Base-by-base conservation (phyloP, 306 rosid genomes). In the Astragalus glycyphyllos region DNA sequence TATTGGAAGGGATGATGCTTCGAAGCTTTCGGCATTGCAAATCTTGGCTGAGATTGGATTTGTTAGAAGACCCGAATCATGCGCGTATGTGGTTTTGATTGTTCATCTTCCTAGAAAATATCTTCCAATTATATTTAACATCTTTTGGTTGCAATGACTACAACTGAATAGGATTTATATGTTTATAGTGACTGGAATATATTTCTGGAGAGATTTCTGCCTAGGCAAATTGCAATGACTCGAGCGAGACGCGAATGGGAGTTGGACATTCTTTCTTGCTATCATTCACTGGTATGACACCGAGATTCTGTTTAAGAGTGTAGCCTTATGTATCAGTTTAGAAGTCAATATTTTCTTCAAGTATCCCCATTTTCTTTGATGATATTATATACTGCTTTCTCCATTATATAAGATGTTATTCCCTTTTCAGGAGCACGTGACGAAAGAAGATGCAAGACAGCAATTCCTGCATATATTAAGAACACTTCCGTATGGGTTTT, bases 241-340 rank as follows among this genome's bases (percentile, higher is more conserved):
- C 84, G 90, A 50, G 97, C 87, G 20, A 92, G 81, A 75, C 84
- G 95, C 57, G 98, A 92, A 70, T 92, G 97, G 98, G 98, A 92
- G 84, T 75, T 86, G 82, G 98, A 88, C 76, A 92, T 92, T 82
- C 89, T 92, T 70, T 88, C 91, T 47, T 91, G 97, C 68, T 92
- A 86, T 75, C 86, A 74, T 80, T 85, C 87, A 51, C 56, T 92
- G 98, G 97, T 92, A 83, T 70, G 86, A 12, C 65, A 51, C 32
- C 29, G 34, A 29, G 53, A 50, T 60, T 59, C 17, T 73, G 29
- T 34, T 32, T 29, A 57, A 58, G 58, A 45, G 31, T 40, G 26
- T 38, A 58, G 46, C 11, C 20, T 50, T 44, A 47, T n/a, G n/a
- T n/a, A n/a, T n/a, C n/a, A n/a, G n/a, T n/a, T n/a, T n/a, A n/a